Evolutionary conservation across 192 early-diverging fungal species (phyloP).

Genomic region (Backusella australiensis): DNA sequence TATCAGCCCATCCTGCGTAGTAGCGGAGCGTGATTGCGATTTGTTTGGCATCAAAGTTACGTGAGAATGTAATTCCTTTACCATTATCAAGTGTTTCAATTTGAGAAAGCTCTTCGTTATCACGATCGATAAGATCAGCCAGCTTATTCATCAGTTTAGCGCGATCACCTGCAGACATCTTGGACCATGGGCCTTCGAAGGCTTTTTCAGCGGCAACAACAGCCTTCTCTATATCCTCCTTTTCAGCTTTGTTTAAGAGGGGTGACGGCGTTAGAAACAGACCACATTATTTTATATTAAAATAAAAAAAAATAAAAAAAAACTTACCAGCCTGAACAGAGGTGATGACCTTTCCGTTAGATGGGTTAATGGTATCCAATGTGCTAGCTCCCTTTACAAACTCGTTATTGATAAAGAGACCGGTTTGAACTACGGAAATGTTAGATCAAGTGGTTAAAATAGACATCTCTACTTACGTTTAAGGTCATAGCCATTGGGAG

Average conservation of each 20-base stretch:
- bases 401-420: slow-evolving; percentile 73
- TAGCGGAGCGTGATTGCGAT: slow-evolving; percentile 65
- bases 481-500: neutral
- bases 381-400: slow-evolving; percentile 54
- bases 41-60: slow-evolving; percentile 52
- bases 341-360: slow-evolving; percentile 57
- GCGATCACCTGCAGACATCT: slow-evolving; percentile 15
- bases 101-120: slow-evolving; percentile 28
- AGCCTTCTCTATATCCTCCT: slow-evolving; percentile 60
- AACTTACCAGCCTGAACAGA: slow-evolving; percentile 44
- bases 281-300: neutral
- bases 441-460: neutral
- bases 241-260: slow-evolving; percentile 29
- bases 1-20: slow-evolving; percentile 68
- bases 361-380: slow-evolving; percentile 63
- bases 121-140: slow-evolving; percentile 23
- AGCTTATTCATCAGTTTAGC: slow-evolving; percentile 5
- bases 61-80: slow-evolving; percentile 55
- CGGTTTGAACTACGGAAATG: slow-evolving; percentile 40
- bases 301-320: neutral
- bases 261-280: neutral
- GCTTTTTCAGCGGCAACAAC: slow-evolving; percentile 55
- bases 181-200: slow-evolving; percentile 32
- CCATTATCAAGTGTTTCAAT: slow-evolving; percentile 59
- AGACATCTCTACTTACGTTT: neutral